Evolutionary conservation across 768 basidiomycete genomes (phyloP), one percentile per base, ranked within the genome.

Genomic region (Rhodosporidiobolus sp.): DNA sequence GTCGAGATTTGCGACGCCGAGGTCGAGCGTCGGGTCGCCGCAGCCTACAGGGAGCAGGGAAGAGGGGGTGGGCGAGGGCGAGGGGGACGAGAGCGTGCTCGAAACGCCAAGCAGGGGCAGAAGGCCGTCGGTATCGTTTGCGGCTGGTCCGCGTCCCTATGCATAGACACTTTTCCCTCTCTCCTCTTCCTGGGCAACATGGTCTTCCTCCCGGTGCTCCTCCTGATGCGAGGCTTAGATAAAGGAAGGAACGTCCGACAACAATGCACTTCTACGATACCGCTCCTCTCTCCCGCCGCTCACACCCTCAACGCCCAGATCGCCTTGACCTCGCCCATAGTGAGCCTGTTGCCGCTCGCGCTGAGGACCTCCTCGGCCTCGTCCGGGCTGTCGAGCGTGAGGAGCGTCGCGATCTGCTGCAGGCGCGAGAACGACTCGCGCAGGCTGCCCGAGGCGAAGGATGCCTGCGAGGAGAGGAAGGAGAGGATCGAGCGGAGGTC

Each of bases 401-500:
- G 82, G 45, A 98, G 81, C 8, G 90, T 96, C 22, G 91, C 90
- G 71, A 98, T 90, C 80, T 98, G 96, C 79, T 96, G 94, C 72
- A 99, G 80, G 34, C 96, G 85, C 32, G 89, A 82, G 79, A 98
- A 96, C 81, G 94, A 95, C 77, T 96, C 94, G 77, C 96, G 84
- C 4, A 79, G 19, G 1, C 74, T 75, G 26, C 90, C 87, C 67
- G 94, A 92, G 16, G 94, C 92, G 81, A 92, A 94, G 9, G 87
- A 85, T 10, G 91, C 93, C 79, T 96, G 96, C 4, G 90, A 88
- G 2, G 90, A 88, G 20, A 99, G 85, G 81, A 90, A 94, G 4
- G 88, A 84, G 32, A 87, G 88, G 74, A 97, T 86, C 8, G 91
- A 86, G 34, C 95, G 86, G 56, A 98, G 83, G 80, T 99, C 95